Evolutionary conservation across 192 early-diverging fungal species (phyloP), one percentile per base, ranked within the genome.

Genomic region (Coemansia sp.): DNA sequence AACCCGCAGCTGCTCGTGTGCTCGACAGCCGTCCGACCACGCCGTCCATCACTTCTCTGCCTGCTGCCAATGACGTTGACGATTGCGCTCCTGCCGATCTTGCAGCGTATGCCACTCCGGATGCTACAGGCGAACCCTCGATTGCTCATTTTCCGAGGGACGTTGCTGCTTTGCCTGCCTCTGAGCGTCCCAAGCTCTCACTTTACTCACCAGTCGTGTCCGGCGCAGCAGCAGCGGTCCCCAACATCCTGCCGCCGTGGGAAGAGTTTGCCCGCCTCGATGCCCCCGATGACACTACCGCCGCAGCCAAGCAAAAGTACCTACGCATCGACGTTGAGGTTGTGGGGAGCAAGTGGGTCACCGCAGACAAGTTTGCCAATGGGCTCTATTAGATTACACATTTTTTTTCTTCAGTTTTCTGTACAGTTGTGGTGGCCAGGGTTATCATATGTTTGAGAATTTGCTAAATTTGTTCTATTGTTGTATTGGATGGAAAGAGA

Each of bases 321-420:
- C 63, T 92, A 74, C 84, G 87, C 23, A 76, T 92, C 23, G 91
- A 92, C 72, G 83, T 92, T 29, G 87, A 91, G 67, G 88, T 92
- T 29, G 84, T 90, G 24, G 85, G 88, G 8, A 82, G 79, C 71
- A 63, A 71, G 39, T 76, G 73, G 73, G 79, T 82, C 9, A 82
- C 79, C 17, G 79, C 73, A 0, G 79, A 82, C 52, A 82, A 80
- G 66, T 80, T 80, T 68, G 78, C 78, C 23, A 59, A 65, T 22
- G 78, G 78, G 0, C 57, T 80, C 2, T 80, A 74, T 59, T 72
- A 64, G 20, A 25, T 5, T 19, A 27, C 36, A 22, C 30, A 31
- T 66, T 55, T 66, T 66, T 55, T 66, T 0, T 58, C 20, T 51
- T 60, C 17, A 17, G 33, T 22, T 60, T 42, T 14, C n/a, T 32